These are phyloP conservation scores for Luffa acutangula DNA, from an alignment of 306 rosid species.

Conservation along the genomic window DNA sequence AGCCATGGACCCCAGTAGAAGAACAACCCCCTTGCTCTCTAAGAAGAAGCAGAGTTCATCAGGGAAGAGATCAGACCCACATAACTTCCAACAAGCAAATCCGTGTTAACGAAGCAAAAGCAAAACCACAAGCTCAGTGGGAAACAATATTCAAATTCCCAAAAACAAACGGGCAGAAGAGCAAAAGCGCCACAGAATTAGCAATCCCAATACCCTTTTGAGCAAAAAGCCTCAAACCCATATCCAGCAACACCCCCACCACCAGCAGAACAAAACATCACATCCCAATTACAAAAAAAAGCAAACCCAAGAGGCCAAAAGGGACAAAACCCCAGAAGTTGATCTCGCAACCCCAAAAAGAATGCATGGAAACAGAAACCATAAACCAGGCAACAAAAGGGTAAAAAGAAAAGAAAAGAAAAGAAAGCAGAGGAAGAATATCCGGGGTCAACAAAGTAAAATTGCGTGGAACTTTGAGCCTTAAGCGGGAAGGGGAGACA, in stretches of 20 bases:
- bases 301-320: neutral
- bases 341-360: neutral
- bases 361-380: neutral
- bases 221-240: neutral
- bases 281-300: neutral
- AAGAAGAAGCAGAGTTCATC: conserved; percentile 31
- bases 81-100: conserved; percentile 11
- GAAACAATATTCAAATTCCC: conserved; percentile 10
- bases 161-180: conserved; percentile 4
- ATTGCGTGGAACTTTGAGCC: neutral
- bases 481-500: neutral
- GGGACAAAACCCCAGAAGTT: neutral
- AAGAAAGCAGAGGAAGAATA: neutral
- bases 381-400: neutral
- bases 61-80: conserved; percentile 14
- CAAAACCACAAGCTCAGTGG: neutral
- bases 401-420: neutral
- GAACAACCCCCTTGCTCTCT: conserved; percentile 17
- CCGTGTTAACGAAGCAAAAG: neutral
- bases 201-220: neutral
- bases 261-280: neutral
- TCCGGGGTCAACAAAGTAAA: neutral
- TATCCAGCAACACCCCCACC: neutral
- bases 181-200: neutral
- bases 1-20: conserved; percentile 44